Evolutionary conservation across 2,329 filamentous ascomycete genomes (phyloP), one percentile per base, ranked within the genome.

Genomic region (Hypoxylon sp.): DNA sequence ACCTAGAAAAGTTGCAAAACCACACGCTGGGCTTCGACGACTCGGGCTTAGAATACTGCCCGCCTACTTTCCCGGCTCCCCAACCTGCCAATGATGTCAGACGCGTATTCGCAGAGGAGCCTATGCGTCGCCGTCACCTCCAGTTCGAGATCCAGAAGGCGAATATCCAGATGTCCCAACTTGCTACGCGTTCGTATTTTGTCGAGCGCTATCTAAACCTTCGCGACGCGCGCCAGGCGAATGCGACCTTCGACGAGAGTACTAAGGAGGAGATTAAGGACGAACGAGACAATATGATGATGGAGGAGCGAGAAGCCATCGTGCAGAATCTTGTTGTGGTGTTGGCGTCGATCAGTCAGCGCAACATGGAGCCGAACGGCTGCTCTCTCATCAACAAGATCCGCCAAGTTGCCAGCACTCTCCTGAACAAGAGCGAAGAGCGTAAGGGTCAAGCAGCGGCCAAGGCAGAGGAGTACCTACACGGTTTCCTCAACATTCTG

Each of bases 91-190:
- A 83, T 60, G 83, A 85, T 61, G 68, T 84, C 13, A 79, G 81
- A 37, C 79, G 78, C 33, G 73, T 78, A 6, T 77, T 84, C 55
- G 79, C 79, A 50, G 73, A 76, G 17, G 76, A 84, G 21, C 79
- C 81, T 1, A 71, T 76, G 21, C 77, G 79, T 2, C 80, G 84
- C 2, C 80, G 84, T 1, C 78, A 81, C 52, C 72, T 92, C 3
- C 91, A 95, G 70, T 92, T 88, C 64, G 92, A 96, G 74, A 95
- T 97, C 24, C 92, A 96, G 72, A 96, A 96, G 72, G 90, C 91
- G 5, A 96, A 96, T 72, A 90, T 97, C 33, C 92, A 94, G 70
- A 86, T 88, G 2, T 94, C 89, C 4, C 89, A 92, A 68, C 79
- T 97, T 8, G 87, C 88, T 2, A 96, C 91, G 0, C 83, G 92